Base-by-base conservation (phyloP, 1,284 basidiomycete species). In the Boletellus dicymbophilus region DNA sequence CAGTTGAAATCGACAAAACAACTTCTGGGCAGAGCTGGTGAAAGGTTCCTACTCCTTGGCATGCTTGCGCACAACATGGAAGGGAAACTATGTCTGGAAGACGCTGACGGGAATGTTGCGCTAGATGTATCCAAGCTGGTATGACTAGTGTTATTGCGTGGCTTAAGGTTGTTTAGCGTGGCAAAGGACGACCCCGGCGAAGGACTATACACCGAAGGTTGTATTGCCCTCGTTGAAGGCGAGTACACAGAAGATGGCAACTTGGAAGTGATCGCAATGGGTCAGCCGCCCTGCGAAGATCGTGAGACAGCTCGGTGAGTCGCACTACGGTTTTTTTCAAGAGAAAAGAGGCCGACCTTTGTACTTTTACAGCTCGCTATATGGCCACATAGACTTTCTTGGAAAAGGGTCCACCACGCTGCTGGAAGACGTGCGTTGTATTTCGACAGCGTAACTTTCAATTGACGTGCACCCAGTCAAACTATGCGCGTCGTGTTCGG, bases 1-100 rank as follows among this genome's bases (percentile, higher is more conserved):
- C 58, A 96, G 93, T 76, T 99, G 21, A 95, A 90, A 57, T 96
- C 96, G 3, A 99, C 94, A 6, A 97, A 98, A 68, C 96, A 99
- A 65, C 77, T 99, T 10, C 79, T 99, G 1, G 97, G 97, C 8
- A 81, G 97, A 47, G 85, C 91, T 21, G 91, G 93, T 9, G 85
- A 95, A 49, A 82, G 93, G 15, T 99, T 99, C 70, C 73, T 99
- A 38, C 79, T 99, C 4, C 87, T 99, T 42, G 97, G 97, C 15
- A 94, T 98, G 86, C 80, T 99, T 6, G 78, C 85, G 1, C 88
- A 95, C 54, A 86, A 90, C 48, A 92, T 94, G 59, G 93, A 97
- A 68, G 95, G 95, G 1, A 85, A 84, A 57, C 73, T 98, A 41
- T 95, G 88, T 61, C 75, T 99, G 7, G 97, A 99, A 71, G 97